Evolutionary conservation across 2,329 filamentous ascomycete species (phyloP), one percentile per base, ranked within the genome.

Genomic region (Diaporthe nobilis): DNA sequence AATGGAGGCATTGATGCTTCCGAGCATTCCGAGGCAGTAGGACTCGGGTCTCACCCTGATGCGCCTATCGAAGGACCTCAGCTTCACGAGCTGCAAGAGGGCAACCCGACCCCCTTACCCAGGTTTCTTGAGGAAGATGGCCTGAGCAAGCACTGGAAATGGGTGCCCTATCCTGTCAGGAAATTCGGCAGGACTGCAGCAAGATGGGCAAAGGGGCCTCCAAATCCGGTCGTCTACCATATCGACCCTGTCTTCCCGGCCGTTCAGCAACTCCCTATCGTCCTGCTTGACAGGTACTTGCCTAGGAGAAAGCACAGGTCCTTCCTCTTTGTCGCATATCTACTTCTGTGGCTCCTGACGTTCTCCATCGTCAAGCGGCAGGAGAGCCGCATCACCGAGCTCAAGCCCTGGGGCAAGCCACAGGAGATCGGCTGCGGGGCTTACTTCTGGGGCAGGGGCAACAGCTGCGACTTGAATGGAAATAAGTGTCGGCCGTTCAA

Each of bases 401-500:
- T 96, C 73, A 88, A 88, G 20, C 92, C 90, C 65, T 94, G 93
- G 86, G 94, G 93, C 22, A 87, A 85, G 61, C 93, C 94, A 0
- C 87, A 89, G 73, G 87, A 89, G 72, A 90, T 96, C 58, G 86
- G 90, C 42, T 97, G 94, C 82, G 90, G 89, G 17, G 88, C 90
- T 72, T 89, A 92, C 20, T 94, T 94, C 81, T 97, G 94, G 94
- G 88, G 86, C 12, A 82, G 91, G 51, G 92, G 91, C 47, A 96
- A 95, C 80, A 86, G 85, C 17, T 97, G 94, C 82, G 94, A 94
- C 0, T 81, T 96, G 20, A 92, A 96, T 78, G 94, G 94, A 9
- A 91, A 92, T 76, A 87, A 91, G 71, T 97, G 94, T 81, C 90
- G 94, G 12, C 94, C 94, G 0, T 97, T 97, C 80, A 90, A 89